A percentile compares a stretch with the other conserved stretches of the same genome.
phyloP scores from a whole-genome alignment of 202 grass and related monocot species.

The Cymbopogon flexuosus region DNA sequence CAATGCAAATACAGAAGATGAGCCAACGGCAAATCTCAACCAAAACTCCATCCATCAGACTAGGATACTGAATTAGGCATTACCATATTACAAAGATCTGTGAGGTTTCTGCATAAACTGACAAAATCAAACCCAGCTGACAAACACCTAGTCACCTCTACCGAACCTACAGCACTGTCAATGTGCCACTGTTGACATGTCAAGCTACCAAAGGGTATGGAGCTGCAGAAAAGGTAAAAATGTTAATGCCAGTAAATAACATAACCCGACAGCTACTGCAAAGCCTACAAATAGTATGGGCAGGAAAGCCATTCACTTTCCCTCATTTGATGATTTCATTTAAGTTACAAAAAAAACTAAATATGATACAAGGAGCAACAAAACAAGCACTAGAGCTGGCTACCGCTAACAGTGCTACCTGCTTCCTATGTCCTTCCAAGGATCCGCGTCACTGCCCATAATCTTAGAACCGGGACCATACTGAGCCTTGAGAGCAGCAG shows the following conservation, averaged over 20 bases:
- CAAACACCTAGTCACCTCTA: slow-evolving; percentile 40
- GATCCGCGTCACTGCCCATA: slow-evolving; percentile 40
- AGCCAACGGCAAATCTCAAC: neutral
- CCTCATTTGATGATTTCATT: slow-evolving; percentile 51
- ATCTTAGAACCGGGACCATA: slow-evolving; percentile 46
- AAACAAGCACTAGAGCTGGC: slow-evolving; percentile 41
- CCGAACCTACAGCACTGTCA: slow-evolving; percentile 30
- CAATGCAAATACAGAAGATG: too few relatives aligned
- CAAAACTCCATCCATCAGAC: slow-evolving; percentile 33
- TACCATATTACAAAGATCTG: slow-evolving; percentile 53
- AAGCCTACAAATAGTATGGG: slow-evolving; percentile 46
- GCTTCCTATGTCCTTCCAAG: slow-evolving; percentile 64
- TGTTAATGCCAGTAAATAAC: slow-evolving; percentile 39
- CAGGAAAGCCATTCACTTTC: slow-evolving; percentile 67
- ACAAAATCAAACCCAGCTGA: slow-evolving; percentile 33
- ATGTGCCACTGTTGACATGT: slow-evolving; percentile 27
- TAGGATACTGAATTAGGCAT: slow-evolving; percentile 15
- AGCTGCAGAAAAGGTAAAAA: slow-evolving; percentile 33
- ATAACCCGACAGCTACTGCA: slow-evolving; percentile 35
- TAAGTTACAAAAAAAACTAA: slow-evolving; percentile 63
- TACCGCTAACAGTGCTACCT: slow-evolving; percentile 53
- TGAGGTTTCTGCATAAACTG: slow-evolving; percentile 49
- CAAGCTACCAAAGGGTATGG: slow-evolving; percentile 39
- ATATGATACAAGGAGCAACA: slow-evolving; percentile 59
- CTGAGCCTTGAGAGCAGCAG: slow-evolving; percentile 47